Evolutionary conservation across 1,284 basidiomycete genomes (phyloP).

Genomic region (Ustilago tritici): DNA sequence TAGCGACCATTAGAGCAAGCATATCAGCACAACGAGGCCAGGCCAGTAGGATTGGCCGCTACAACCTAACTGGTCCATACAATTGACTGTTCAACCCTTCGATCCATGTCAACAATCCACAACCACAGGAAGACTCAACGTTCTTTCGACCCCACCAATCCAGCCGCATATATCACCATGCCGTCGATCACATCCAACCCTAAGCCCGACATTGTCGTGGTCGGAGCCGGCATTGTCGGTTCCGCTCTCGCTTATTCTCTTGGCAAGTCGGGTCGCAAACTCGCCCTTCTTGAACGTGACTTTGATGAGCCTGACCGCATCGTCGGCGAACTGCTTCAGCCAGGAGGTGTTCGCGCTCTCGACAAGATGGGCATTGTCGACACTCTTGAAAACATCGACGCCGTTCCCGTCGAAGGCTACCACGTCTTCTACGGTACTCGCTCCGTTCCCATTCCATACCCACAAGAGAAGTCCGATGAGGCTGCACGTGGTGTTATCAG

Average conservation of each 20-base stretch:
- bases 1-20: no score
- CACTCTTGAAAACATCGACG: conserved; percentile 85
- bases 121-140: conserved; percentile 2
- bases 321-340: conserved; percentile 96
- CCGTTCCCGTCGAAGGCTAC: conserved; percentile 87
- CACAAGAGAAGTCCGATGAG: conserved; percentile 71
- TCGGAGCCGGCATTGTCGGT: conserved; percentile 69
- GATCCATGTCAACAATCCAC: not conserved
- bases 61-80: conserved; percentile 29
- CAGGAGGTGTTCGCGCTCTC: conserved; percentile 86
- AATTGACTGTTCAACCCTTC: not conserved
- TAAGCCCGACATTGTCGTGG: conserved; percentile 57
- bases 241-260: conserved; percentile 63
- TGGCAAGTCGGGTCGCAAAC: conserved; percentile 72
- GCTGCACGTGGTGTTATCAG: conserved; percentile 44
- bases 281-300: conserved; percentile 74
- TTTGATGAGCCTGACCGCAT: conserved; percentile 93
- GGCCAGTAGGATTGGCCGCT: conserved; percentile 28
- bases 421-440: conserved; percentile 78
- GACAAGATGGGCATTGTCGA: conserved; percentile 80
- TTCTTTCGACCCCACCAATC: not conserved
- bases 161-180: conserved; percentile 10
- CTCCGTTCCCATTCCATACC: conserved; percentile 89
- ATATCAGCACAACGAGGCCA: not conserved
- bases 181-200: conserved; percentile 2